Evolutionary conservation across 495 filamentous ascomycete genomes (phyloP), one percentile per base, ranked within the genome.

Genomic region (Penicillium malachiteum): DNA sequence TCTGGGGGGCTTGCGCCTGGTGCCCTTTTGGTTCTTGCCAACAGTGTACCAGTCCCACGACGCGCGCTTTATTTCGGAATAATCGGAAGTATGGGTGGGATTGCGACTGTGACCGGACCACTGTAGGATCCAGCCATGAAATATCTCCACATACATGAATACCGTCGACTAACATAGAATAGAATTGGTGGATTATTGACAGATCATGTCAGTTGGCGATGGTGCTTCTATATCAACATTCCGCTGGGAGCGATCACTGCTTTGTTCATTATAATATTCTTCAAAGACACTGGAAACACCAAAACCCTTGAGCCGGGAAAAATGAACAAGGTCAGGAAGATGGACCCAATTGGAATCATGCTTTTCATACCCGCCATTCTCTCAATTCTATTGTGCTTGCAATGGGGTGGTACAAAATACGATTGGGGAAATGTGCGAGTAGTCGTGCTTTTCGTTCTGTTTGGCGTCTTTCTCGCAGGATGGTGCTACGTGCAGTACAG

Each of bases 1-100:
- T 80, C 82, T 16, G 89, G 92, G 1, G 92, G 90, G 33, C 82
- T 96, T 50, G 94, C 91, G 58, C 86, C 87, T 1, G 92, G 92
- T 12, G 84, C 87, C 6, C 76, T 96, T 32, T 79, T 92, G 50
- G 92, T 96, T 58, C 77, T 96, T 10, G 82, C 86, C n/a, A 81
- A 88, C 57, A 85, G 83, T 10, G 82, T 96, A 0, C 91, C 91
- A 0, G 75, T 96, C 0, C 71, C 73, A 12, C 81, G 84, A 41
- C 81, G 92, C 1, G 90, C 92, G 0, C 72, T 86, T 46, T 92
- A 87, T 68, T 85, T 81, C 26, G 89, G 89, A 8, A 54, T 91
- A n/a, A 81, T 96, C 45, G 87, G 87, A 13, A 83, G 77, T 58
- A 90, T 90, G 75, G 93, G 87, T 65, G 92, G 88, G 9, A 80